phyloP scores from a whole-genome alignment of 2,329 filamentous ascomycete genomes.

The Aspergillus eucalypticola region DNA sequence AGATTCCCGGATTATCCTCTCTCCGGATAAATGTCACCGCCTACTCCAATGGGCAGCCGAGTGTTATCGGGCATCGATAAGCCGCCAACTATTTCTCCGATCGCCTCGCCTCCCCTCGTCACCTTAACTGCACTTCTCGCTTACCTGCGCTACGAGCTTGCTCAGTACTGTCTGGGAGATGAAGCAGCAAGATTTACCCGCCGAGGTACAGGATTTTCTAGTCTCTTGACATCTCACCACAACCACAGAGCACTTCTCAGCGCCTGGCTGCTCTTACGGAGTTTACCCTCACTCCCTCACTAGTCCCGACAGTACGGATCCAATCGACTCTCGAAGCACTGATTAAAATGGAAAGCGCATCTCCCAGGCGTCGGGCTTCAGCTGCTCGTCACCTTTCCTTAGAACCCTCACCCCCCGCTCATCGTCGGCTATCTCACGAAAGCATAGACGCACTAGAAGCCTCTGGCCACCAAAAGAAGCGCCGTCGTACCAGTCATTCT shows the following conservation, averaged over 20 bases:
- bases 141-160: background rate
- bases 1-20: slow-evolving; percentile 13
- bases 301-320: background rate
- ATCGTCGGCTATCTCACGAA: background rate
- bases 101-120: background rate
- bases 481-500: slow-evolving; percentile 15
- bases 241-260: background rate
- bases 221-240: background rate
- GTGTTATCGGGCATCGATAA: slow-evolving; percentile 20
- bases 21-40: slow-evolving; percentile 18
- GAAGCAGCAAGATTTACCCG: background rate
- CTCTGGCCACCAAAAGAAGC: slow-evolving; percentile 14
- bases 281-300: background rate
- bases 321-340: background rate
- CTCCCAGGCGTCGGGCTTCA: background rate
- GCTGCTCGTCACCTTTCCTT: background rate
- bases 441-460: slow-evolving; percentile 5
- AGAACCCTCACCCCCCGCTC: background rate
- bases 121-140: background rate
- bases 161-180: background rate
- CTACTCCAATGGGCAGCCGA: background rate
- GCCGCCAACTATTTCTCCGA: slow-evolving; percentile 9
- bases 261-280: background rate
- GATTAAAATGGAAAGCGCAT: background rate
- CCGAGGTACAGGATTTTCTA: background rate